Percentiles rank a stretch among this genome's conserved stretches.
phyloP scores from a whole-genome alignment of 1,284 basidiomycete genomes.

The Fomes fomentarius region DNA sequence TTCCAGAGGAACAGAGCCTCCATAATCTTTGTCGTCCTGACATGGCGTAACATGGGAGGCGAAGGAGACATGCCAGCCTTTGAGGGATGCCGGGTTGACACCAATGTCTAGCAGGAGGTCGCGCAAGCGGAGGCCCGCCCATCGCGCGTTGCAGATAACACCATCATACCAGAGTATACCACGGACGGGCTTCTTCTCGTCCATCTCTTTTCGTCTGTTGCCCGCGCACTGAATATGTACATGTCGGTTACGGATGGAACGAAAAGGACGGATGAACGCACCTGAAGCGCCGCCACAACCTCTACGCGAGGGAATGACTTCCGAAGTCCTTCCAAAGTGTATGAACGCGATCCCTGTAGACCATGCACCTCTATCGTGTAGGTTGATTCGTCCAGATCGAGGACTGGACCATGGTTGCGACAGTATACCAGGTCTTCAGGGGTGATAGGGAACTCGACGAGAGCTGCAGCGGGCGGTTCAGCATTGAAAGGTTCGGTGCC shows the following conservation, averaged over 20 bases:
- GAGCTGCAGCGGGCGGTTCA: constrained; percentile 51
- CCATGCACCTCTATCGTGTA: constrained; percentile 48
- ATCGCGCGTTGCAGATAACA: constrained; percentile 63
- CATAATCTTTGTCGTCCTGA: constrained; percentile 64
- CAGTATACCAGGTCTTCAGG: constrained; percentile 64
- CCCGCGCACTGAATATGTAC: constrained; percentile 58
- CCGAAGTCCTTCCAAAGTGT: constrained; percentile 47
- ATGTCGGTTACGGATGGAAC: too few relatives aligned
- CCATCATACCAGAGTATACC: constrained; percentile 64
- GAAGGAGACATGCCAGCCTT: constrained; percentile 57
- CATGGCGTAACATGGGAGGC: constrained; percentile 63
- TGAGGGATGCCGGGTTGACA: constrained; percentile 31
- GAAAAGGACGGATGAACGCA: constrained; percentile 31
- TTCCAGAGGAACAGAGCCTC: constrained; percentile 58
- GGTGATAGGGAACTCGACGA: constrained; percentile 56
- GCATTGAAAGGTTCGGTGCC: constrained; percentile 59
- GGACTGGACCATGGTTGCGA: constrained; percentile 63
- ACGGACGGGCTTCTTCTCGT: constrained; percentile 46
- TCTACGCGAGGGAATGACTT: constrained; percentile 44
- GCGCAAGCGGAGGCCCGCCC: constrained; percentile 59
- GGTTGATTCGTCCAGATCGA: constrained; percentile 47
- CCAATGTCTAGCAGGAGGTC: constrained; percentile 54
- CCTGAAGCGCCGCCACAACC: constrained; percentile 62
- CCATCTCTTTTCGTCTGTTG: constrained; percentile 69
- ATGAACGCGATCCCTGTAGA: constrained; percentile 34